These are phyloP conservation scores for Rhododendron henanense DNA, from an alignment of 148 eudicot genomes.

Conservation along the genomic window DNA sequence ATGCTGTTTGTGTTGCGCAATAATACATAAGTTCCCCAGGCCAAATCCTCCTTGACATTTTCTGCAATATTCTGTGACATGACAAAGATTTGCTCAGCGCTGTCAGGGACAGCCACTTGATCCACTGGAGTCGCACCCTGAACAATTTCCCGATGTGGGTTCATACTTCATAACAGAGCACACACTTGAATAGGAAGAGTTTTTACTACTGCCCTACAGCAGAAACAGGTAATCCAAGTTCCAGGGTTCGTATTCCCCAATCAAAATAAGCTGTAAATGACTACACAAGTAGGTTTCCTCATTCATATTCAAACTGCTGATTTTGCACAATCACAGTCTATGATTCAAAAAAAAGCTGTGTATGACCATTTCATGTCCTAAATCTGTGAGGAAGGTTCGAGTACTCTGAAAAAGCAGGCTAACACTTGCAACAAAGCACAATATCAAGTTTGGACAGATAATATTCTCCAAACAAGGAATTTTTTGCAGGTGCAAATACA, in stretches of 20 bases:
- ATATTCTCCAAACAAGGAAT: not conserved
- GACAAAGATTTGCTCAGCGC: conserved; percentile 68
- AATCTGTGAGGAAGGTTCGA: not conserved
- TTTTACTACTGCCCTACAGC: not conserved
- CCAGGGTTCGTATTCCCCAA: not conserved
- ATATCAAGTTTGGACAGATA: not conserved
- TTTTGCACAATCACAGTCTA: not conserved
- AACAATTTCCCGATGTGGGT: conserved; percentile 2
- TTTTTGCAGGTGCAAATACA: not conserved
- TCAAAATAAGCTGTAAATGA: not conserved
- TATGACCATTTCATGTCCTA: not conserved
- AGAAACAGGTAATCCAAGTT: not conserved
- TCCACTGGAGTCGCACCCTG: conserved; percentile 70
- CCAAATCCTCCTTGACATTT: conserved; percentile 74
- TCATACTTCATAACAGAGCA: not conserved
- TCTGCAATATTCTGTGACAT: conserved; percentile 66
- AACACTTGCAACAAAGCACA: not conserved
- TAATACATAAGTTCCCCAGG: conserved; percentile 85
- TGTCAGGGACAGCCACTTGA: conserved; percentile 50
- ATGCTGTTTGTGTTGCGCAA: conserved; percentile 81
- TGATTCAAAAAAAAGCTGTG: not conserved
- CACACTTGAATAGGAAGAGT: not conserved
- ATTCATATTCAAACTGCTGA: not conserved
- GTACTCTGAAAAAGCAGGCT: not conserved
- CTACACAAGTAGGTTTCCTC: not conserved